Base-by-base conservation (phyloP, 2,329 filamentous ascomycete species). In the Orbilia oligospora region DNA sequence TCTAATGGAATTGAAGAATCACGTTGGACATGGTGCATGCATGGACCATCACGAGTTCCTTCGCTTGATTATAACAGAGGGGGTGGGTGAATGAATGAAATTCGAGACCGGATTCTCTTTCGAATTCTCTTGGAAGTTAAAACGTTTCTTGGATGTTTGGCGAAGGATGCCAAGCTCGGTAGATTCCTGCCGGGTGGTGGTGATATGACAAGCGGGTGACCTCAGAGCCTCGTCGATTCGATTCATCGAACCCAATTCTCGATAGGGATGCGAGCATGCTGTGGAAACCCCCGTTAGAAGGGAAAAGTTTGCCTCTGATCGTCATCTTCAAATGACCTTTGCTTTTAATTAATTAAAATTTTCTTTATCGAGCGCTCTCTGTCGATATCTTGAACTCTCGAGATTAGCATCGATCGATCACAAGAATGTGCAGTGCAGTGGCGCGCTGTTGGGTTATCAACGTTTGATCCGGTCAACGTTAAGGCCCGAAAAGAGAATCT, bases 161-260 rank as follows among this genome's bases (percentile, higher is more conserved):
- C 27, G 30, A 65, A 10, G 20, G 9, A 30, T 64, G 71, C 55
- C 64, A 69, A 69, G 65, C 44, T 61, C 65, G 65, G 71, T 68
- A 75, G 71, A 67, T 66, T 63, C 22, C 27, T 63, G 48, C 53
- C 48, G 53, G 48, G 27, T 24, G 48, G 38, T 36, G 61, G 64
- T 75, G 64, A 73, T 67, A 68, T 76, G 71, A 75, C 71, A 75
- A 75, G 41, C 12, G 64, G 46, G 64, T 76, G 71, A 76, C 71
- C 71, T 76, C 71, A 76, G 71, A 68, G n/a, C 41, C n/a, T 38
- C 46, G 33, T 64, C 53, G 51, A 36, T 46, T 38, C 3, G 36
- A 38, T 5, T 38, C 8, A 9, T n/a, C n/a, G n/a, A n/a, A 38
- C 10, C 2, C 12, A 10, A 14, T 48, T 65, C n/a, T 70, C 53